Conservation (phyloP, 805 yeast species). For the Grigorovia transvaalensis region DNA sequence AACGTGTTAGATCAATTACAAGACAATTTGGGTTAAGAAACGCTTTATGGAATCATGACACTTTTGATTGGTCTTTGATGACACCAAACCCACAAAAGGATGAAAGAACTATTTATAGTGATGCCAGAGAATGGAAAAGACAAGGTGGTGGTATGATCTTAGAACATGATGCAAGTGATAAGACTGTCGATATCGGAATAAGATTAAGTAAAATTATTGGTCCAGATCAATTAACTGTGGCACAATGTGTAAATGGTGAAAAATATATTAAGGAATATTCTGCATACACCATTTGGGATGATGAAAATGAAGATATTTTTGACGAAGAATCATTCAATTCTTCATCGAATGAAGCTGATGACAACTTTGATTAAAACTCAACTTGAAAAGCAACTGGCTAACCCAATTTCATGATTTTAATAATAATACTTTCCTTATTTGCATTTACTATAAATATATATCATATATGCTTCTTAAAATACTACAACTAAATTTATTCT, state of each 20-base stretch:
- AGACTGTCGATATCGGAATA: constrained; percentile 61
- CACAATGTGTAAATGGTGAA: constrained; percentile 62
- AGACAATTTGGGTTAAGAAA: constrained; percentile 79
- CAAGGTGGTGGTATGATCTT: constrained; percentile 53
- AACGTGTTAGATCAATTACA: constrained; percentile 69
- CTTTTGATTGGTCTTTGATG: constrained; percentile 80
- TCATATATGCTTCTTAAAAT: neutral
- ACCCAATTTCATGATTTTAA: neutral
- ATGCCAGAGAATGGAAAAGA: constrained; percentile 44
- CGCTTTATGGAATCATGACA: constrained; percentile 85
- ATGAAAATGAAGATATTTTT: neutral
- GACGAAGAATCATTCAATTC: too few relatives aligned
- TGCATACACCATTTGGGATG: neutral
- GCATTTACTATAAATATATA: neutral
- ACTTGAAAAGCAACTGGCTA: neutral
- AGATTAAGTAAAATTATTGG: constrained; percentile 49
- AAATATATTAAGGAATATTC: constrained; percentile 40
- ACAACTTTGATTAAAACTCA: too few relatives aligned
- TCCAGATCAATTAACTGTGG: constrained; percentile 58
- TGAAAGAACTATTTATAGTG: constrained; percentile 42
- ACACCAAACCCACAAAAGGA: constrained; percentile 36
- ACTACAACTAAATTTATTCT: neutral
- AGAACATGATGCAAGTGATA: constrained; percentile 70
- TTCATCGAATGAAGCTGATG: too few relatives aligned
- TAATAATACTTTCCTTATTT: neutral